Conservation (phyloP, 208 protist species). For the Trypanosomatidae sp. region DNA sequence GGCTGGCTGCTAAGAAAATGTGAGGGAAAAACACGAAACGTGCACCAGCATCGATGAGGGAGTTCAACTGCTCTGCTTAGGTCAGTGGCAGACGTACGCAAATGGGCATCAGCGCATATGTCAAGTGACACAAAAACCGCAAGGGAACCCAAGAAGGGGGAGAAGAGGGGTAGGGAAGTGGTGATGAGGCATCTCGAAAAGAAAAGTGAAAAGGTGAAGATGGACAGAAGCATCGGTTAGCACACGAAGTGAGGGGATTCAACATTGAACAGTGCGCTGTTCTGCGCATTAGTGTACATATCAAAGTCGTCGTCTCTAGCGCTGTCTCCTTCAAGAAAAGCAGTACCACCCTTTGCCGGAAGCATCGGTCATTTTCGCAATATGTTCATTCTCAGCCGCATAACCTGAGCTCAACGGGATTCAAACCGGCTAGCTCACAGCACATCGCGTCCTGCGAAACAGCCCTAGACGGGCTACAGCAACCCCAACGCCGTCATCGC, state of each 20-base stretch:
- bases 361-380: neutral
- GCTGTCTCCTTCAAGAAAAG: neutral
- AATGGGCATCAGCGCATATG: neutral
- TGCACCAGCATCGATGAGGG: neutral
- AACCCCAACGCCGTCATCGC: neutral
- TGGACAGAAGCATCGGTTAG: neutral
- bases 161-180: neutral
- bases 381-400: neutral
- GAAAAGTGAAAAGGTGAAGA: neutral
- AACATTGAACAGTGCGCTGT: neutral
- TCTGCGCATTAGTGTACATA: neutral
- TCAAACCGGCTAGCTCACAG: too few species aligned
- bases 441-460: neutral
- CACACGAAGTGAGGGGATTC: neutral
- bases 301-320: too few species aligned
- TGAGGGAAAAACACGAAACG: neutral
- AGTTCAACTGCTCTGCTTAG: neutral
- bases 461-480: neutral
- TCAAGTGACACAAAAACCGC: neutral
- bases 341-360: neutral
- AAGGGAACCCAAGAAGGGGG: neutral
- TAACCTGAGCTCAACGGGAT: neutral
- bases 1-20: neutral
- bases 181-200: neutral
- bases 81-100: neutral